Evolutionary conservation across 108 stramenopile genomes (phyloP), one percentile per base, ranked within the genome.

Genomic region (Skeletonema costatum): DNA sequence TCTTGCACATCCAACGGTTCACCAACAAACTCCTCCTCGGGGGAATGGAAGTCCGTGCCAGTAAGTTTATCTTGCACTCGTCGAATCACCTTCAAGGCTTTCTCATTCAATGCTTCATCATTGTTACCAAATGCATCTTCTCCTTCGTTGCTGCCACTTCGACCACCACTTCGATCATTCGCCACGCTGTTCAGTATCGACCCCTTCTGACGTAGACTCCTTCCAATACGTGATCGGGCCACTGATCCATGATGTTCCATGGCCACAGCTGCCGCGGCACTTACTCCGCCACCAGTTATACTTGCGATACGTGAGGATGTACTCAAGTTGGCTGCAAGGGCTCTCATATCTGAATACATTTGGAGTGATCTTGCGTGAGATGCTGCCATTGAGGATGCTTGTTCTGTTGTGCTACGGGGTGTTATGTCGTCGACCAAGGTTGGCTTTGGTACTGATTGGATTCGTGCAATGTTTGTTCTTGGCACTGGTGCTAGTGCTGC

Each of bases 21-120:
- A 21, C 64, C 70, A 6, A 51, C 69, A 56, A 56, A 56, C 25
- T 59, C 65, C 13, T 74, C 82, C 42, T 76, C 76, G 4, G 76
- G 50, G 12, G 67, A n/a, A n/a, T 82, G 82, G 74, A 99, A 99
- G 73, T 99, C 99, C 9, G 92, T 93, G 3, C 99, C 99, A 4
- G 89, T 91, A 63, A 99, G 85, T 75, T 99, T 99, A 70, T 97
- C 97, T 76, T 98, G 94, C 25, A 99, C 96, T 9, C 99, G 88
- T 62, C 87, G 87, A 72, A 99, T 92, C 38, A 99, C 98, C 65
- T 96, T 92, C 12, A 99, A 75, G 11, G 99, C 99, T 78, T 94
- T 92, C 73, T 98, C 97, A 81, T 99, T 99, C 39, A 99, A 77
- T 9, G 88, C 87, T 65, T 92, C 95, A 41, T 96, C 93, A 50